phyloP scores from a whole-genome alignment of 768 basidiomycete genomes.

The Russula sp. region DNA sequence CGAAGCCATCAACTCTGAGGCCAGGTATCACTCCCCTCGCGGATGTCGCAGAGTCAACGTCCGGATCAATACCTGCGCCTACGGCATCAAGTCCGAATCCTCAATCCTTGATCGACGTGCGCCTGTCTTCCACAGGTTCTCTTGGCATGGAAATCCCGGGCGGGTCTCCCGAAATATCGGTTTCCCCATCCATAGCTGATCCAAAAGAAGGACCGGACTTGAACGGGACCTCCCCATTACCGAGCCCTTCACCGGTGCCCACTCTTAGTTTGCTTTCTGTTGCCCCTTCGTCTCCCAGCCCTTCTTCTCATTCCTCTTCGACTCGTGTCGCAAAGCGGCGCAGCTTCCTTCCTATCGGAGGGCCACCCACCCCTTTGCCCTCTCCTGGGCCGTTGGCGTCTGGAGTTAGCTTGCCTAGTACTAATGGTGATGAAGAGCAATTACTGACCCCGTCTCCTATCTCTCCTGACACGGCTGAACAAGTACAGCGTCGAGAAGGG shows the following conservation, averaged over 20 bases:
- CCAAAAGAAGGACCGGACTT: constrained; percentile 12
- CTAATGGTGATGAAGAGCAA: constrained; percentile 35
- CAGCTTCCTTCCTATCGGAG: constrained; percentile 86
- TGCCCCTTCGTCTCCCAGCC: constrained; percentile 17
- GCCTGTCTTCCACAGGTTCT: constrained; percentile 67
- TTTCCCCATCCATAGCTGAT: constrained; percentile 23
- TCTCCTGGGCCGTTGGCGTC: constrained; percentile 61
- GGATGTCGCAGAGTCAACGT: constrained; percentile 21
- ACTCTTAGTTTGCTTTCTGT: constrained; percentile 26
- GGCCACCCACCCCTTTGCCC: constrained; percentile 61
- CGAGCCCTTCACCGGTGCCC: constrained; percentile 9
- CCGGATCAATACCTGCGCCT: constrained; percentile 13
- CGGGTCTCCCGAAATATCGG: constrained; percentile 16
- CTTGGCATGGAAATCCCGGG: constrained; percentile 40
- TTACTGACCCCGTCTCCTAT: constrained; percentile 46
- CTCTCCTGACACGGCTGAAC: constrained; percentile 44
- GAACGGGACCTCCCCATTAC: constrained; percentile 10
- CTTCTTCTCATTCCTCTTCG: constrained; percentile 43
- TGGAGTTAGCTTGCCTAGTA: constrained; percentile 45
- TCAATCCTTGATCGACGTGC: constrained; percentile 29
- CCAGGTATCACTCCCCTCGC: constrained; percentile 31
- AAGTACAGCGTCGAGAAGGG: constrained; percentile 60
- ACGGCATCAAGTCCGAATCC: constrained; percentile 29
- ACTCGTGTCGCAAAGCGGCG: constrained; percentile 65
- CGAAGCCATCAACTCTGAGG: constrained; percentile 38